Conservation (phyloP, 257 asterid genomes). For the Paulownia fortunei region DNA sequence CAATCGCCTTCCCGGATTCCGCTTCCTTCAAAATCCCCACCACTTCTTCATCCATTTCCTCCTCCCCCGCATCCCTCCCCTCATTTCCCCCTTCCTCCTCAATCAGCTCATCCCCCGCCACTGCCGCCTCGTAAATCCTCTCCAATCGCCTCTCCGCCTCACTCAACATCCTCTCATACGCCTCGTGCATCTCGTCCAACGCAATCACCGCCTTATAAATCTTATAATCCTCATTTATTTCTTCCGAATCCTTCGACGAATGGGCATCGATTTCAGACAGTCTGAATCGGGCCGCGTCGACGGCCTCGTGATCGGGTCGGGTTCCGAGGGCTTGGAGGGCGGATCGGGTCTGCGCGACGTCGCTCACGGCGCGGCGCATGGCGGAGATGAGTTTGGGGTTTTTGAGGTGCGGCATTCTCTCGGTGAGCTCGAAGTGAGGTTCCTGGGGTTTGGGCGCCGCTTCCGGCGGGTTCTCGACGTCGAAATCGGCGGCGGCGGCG, state of each 20-base stretch:
- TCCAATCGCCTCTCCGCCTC: slow-evolving; percentile 83
- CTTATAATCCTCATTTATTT: slow-evolving; percentile 48
- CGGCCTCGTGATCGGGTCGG: slow-evolving; percentile 92
- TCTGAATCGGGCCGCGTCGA: slow-evolving; percentile 68
- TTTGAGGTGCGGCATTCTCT: slow-evolving; percentile 80
- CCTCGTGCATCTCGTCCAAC: slow-evolving; percentile 84
- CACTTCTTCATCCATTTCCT: slow-evolving; percentile 68
- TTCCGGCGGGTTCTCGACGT: slow-evolving; percentile 71
- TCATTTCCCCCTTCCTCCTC: slow-evolving; percentile 44
- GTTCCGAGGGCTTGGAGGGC: slow-evolving; percentile 66
- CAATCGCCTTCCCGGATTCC: slow-evolving; percentile 56
- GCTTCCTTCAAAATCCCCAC: slow-evolving; percentile 70
- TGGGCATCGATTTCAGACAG: slow-evolving; percentile 62
- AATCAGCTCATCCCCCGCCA: slow-evolving; percentile 53
- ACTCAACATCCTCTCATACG: slow-evolving; percentile 75
- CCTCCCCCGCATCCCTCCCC: slow-evolving; percentile 45
- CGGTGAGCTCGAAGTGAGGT: slow-evolving; percentile 88
- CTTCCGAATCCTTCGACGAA: slow-evolving; percentile 46
- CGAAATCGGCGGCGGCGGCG: slow-evolving; percentile 49
- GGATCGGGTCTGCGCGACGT: slow-evolving; percentile 80
- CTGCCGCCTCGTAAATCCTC: slow-evolving; percentile 85
- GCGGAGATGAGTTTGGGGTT: slow-evolving; percentile 67
- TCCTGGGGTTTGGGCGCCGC: slow-evolving; percentile 38
- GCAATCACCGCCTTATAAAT: slow-evolving; percentile 65
- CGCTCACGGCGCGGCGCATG: slow-evolving; percentile 80